Conservation (phyloP, 192 early-diverging fungal species). For the Backusella sp. region DNA sequence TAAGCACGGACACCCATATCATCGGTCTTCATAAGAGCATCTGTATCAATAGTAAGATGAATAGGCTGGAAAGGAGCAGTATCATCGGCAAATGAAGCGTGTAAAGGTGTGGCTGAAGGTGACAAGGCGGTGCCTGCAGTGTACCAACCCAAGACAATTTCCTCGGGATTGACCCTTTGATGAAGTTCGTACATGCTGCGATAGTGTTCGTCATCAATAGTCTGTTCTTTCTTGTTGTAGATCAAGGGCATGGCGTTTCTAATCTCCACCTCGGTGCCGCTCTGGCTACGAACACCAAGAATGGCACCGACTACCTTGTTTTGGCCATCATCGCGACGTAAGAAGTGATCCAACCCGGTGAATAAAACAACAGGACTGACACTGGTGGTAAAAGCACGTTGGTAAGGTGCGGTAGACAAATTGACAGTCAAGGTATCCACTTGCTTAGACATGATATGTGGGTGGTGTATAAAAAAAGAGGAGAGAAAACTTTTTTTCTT, state of each 20-base stretch:
- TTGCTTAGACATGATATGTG: constrained; percentile 19
- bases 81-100: constrained; percentile 81
- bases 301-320: constrained; percentile 88
- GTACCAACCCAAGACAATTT: constrained; percentile 96
- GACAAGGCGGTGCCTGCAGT: constrained; percentile 66
- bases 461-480: not conserved
- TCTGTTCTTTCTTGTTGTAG: constrained; percentile 76
- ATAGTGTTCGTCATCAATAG: constrained; percentile 90
- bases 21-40: constrained; percentile 53
- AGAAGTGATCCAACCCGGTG: constrained; percentile 89
- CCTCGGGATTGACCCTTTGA: constrained; percentile 84
- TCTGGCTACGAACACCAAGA: constrained; percentile 84
- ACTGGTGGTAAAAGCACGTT: constrained; percentile 53
- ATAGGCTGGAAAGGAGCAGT: constrained; percentile 74
- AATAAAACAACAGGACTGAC: constrained; percentile 87
- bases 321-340: constrained; percentile 82
- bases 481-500: not conserved
- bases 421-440: constrained; percentile 26
- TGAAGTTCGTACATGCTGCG: constrained; percentile 84
- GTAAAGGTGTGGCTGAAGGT: constrained; percentile 70
- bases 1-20: constrained; percentile 75
- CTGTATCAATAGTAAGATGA: constrained; percentile 87
- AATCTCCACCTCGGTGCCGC: constrained; percentile 87
- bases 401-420: constrained; percentile 36
- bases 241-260: constrained; percentile 84